Base-by-base conservation (phyloP, 805 yeast genomes). In the Pichia sporocuriosa region DNA sequence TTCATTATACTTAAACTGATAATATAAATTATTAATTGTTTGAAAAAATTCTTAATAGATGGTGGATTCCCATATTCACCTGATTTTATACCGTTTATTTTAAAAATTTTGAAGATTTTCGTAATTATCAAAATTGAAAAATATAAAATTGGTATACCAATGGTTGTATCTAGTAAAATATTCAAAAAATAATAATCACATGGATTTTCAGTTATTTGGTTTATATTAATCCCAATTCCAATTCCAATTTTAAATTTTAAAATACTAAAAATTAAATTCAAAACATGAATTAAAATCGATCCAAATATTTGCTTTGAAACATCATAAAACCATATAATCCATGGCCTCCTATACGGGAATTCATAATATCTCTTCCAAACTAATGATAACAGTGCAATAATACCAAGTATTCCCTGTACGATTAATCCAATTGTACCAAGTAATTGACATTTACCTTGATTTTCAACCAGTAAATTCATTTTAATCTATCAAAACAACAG, bases 141-240 rank as follows among this genome's bases (percentile, higher is more conserved):
- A 77, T 85, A 84, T 21, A 84, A 64, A 2, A 90, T 74, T 6
- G 94, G 94, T 3, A 90, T 90, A 0, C 98, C 98, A 6, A 89
- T 72, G 0, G 98, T 90, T 32, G 97, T 89, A 60, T 90, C 98
- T 57, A 90, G 75, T 23, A 90, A 70, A 29, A 90, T 73, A 54
- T 85, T 90, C 41, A 93, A 67, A 56, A 90, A 90, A 65, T 93
- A 90, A 93, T 96, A 93, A 52, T 86, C 90, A 62, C 97, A 93
- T 7, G 96, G 95, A 37, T 72, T 75, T 28, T 66, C 72, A 4
- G 58, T 65, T n/a, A 57, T 65, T 22, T 49, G 48, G 24, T 40
- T 45, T 22, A 6, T n/a, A 26, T 35, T 15, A 27, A n/a, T 22
- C 6, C 11, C 3, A 9, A 5, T 11, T 11, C 9, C 9, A 26